These are phyloP conservation scores for Penicillium pancosmium DNA, from an alignment of 495 filamentous ascomycete genomes.

Conservation along the genomic window DNA sequence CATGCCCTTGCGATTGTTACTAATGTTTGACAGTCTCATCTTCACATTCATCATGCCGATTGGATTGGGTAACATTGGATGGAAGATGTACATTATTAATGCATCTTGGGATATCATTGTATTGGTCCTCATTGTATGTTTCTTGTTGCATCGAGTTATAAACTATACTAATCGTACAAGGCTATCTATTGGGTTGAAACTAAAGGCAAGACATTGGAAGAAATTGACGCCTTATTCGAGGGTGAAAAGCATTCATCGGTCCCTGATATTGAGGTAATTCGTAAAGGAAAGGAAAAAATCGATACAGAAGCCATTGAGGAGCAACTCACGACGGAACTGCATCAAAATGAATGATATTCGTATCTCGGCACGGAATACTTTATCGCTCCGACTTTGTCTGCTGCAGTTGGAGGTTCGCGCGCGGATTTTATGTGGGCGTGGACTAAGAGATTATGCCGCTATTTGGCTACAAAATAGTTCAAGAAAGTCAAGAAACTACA, in stretches of 20 bases:
- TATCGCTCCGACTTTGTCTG: background rate
- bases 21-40: constrained; percentile 26
- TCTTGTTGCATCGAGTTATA: background rate
- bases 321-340: constrained; percentile 13
- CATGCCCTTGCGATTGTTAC: background rate
- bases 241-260: constrained; percentile 48
- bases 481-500: too few relatives aligned
- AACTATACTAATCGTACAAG: constrained; percentile 1
- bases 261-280: constrained; percentile 44
- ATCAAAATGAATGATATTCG: background rate
- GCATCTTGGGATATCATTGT: constrained; percentile 29
- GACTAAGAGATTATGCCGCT: too few relatives aligned
- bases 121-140: constrained; percentile 24
- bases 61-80: constrained; percentile 35
- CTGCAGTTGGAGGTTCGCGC: too few relatives aligned
- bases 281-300: constrained; percentile 29
- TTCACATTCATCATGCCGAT: constrained; percentile 56
- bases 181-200: constrained; percentile 50
- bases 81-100: constrained; percentile 33
- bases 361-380: background rate
- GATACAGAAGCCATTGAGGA: constrained; percentile 17
- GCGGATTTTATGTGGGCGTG: too few relatives aligned
- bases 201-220: constrained; percentile 58
- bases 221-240: constrained; percentile 47
- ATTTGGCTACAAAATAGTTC: too few relatives aligned